Base-by-base conservation (phyloP, 2,329 filamentous ascomycete genomes). In the Trichoderma sp. region DNA sequence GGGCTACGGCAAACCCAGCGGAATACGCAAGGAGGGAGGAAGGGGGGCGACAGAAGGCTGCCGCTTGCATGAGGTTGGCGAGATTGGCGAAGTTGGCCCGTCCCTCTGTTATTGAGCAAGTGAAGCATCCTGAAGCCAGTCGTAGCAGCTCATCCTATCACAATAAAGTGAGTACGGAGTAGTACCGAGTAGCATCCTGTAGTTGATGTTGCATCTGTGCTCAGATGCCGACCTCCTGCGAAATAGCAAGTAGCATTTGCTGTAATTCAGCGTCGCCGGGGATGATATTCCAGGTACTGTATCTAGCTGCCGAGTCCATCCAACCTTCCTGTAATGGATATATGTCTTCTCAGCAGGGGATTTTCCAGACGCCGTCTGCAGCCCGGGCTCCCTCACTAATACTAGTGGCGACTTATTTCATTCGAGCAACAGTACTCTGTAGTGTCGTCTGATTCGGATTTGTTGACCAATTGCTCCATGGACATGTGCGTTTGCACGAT, bases 281-380 rank as follows among this genome's bases (percentile, higher is more conserved):
- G 55, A 68, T 61, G 36, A 26, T n/a, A 13, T 11, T 34, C 20
- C 26, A 7, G 66, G 28, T 30, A 12, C n/a, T 50, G 43, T 12
- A 62, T 43, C n/a, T 13, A n/a, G 39, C 57, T 9, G 55, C n/a
- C 57, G 50, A 50, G 20, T 20, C 66, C n/a, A 47, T 53, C 57
- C 30, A 69, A 69, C 66, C 66, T 69, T 61, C 57, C 66, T 69
- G 20, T 61, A 61, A 26, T 28, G 66, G 66, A 69, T 34, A 69
- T 69, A 69, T 69, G 11, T 62, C 66, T 36, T 62, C 9, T 17
- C 30, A 61, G n/a, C 39, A 53, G 34, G 39, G 66, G 30, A 61
- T n/a, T 34, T 36, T 61, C 30, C 30, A 53, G 57, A 69, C 66
- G 57, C 43, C 39, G 47, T 53, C 30, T 53, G 36, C 57, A 62